Evolutionary conservation across 1,284 basidiomycete genomes (phyloP).

Genomic region (Anthracocystis panici-leucophaei): DNA sequence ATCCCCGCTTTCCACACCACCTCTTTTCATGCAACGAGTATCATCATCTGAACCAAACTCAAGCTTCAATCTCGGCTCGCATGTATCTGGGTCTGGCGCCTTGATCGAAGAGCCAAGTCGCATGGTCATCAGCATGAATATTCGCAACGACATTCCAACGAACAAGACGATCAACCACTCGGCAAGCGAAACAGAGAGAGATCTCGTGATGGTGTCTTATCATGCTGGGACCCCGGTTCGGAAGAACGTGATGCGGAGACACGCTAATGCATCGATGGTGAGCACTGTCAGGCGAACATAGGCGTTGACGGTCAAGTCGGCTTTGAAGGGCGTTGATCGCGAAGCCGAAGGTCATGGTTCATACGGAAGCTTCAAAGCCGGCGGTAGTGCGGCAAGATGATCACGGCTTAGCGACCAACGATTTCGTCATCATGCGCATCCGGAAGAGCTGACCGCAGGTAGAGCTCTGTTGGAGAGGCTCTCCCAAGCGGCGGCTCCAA

Average conservation of each 20-base stretch:
- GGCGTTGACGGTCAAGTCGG: conserved; percentile 21
- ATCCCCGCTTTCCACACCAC: neutral
- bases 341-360: neutral
- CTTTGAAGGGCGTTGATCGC: conserved; percentile 9
- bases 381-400: neutral
- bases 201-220: conserved; percentile 12
- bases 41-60: neutral
- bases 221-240: neutral
- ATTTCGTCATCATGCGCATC: neutral
- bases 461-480: neutral
- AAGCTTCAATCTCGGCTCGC: conserved; percentile 6
- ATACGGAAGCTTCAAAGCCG: neutral
- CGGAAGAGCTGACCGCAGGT: neutral
- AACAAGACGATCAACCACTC: neutral
- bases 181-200: neutral
- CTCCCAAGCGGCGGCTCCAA: neutral
- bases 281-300: neutral
- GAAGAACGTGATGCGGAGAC: conserved; percentile 6
- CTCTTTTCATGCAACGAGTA: conserved; percentile 1
- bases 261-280: neutral
- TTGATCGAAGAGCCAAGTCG: too few species aligned
- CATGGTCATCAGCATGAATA: too few species aligned
- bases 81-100: neutral
- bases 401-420: too few species aligned
- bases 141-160: neutral